Conservation (phyloP, 2,329 filamentous ascomycete genomes). For the Talaromyces amestolkiae region DNA sequence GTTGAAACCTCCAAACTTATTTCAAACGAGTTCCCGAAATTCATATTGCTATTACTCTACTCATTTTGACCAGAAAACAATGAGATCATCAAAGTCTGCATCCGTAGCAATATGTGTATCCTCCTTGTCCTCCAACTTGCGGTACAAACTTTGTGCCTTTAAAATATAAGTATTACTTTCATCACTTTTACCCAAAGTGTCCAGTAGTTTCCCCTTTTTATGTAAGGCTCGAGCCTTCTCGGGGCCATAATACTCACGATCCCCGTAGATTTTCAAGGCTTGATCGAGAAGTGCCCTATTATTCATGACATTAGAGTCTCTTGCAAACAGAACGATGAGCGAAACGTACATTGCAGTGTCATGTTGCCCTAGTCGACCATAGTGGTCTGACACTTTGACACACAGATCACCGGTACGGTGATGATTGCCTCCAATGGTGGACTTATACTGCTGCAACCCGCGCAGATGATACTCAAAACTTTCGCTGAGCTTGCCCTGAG, state of each 20-base stretch:
- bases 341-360: neutral
- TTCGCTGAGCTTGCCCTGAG: neutral
- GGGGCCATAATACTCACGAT: neutral
- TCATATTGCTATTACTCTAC: neutral
- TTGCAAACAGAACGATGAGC: neutral
- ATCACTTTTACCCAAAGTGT: neutral
- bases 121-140: neutral
- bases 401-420: neutral
- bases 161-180: neutral
- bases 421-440: neutral
- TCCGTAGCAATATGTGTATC: neutral
- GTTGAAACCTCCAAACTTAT: neutral
- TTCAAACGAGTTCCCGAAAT: neutral
- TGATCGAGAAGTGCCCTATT: neutral
- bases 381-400: neutral
- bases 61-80: conserved; percentile 10
- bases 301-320: neutral
- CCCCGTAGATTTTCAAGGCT: neutral
- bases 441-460: neutral
- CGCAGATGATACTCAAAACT: neutral
- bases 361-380: neutral
- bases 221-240: neutral
- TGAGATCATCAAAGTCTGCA: conserved; percentile 8
- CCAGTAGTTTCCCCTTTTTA: neutral
- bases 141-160: neutral